A percentile compares a stretch with the other conserved stretches of the same genome.
These are phyloP conservation scores for Cladobotryum protrusum DNA, from an alignment of 2,329 filamentous ascomycete genomes.

Conservation along the genomic window DNA sequence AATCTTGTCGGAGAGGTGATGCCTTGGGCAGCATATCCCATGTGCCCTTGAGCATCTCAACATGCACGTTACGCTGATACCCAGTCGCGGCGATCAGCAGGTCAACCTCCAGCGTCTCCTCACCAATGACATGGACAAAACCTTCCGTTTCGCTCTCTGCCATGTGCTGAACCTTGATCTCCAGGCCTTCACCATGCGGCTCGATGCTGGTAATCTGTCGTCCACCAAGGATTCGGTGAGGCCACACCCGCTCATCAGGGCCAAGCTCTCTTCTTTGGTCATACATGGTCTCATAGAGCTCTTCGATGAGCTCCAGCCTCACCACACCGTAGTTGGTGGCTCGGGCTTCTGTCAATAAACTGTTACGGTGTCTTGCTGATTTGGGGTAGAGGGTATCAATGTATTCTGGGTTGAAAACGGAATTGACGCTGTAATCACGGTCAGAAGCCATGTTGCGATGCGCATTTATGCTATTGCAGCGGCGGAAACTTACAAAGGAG, in stretches of 20 bases:
- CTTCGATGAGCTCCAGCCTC: conserved; percentile 80
- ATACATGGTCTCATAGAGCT: conserved; percentile 83
- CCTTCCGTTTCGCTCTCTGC: conserved; percentile 35
- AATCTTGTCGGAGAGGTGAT: conserved; percentile 23
- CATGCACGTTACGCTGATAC: conserved; percentile 71
- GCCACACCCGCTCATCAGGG: conserved; percentile 67
- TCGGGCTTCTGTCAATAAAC: conserved; percentile 60
- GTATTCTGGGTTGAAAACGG: conserved; percentile 87
- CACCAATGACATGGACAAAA: conserved; percentile 30
- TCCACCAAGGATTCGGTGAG: conserved; percentile 69
- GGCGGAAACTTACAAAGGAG: conserved; percentile 68
- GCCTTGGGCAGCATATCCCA: conserved; percentile 57
- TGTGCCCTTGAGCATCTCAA: conserved; percentile 65
- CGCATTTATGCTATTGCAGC: background rate
- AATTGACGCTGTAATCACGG: conserved; percentile 67
- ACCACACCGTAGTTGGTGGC: conserved; percentile 95
- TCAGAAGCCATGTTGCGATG: conserved; percentile 20
- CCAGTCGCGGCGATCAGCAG: conserved; percentile 82
- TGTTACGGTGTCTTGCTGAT: conserved; percentile 54
- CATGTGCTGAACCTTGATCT: conserved; percentile 51
- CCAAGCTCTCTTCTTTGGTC: conserved; percentile 69
- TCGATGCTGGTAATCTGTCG: conserved; percentile 61
- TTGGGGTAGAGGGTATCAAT: conserved; percentile 71
- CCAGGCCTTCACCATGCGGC: conserved; percentile 43
- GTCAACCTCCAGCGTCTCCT: conserved; percentile 68